Evolutionary conservation across 2,329 filamentous ascomycete species (phyloP), one percentile per base, ranked within the genome.

Genomic region (Sarocladium kiliense): DNA sequence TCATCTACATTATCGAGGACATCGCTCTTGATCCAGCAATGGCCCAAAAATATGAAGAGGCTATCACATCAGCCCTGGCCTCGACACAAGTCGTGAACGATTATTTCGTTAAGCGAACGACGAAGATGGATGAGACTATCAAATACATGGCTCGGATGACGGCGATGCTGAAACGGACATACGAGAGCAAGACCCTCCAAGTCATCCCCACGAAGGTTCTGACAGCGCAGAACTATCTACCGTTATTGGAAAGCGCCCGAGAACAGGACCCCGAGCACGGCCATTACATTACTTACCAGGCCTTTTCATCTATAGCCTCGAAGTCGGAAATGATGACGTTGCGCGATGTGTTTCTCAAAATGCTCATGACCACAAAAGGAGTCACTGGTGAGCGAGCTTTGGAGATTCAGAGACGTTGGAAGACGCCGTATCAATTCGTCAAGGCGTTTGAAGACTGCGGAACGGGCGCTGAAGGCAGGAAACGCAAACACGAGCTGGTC

Each of bases 351-450:
- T 93, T 83, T 61, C 72, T 94, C 25, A 92, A 92, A 69, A 93
- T 94, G 88, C 77, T 94, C 49, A 91, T 94, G 88, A 90, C 87
- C 59, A 89, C 82, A 1, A 80, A 80, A 55, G 87, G 88, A 1
- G 76, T 94, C 12, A 89, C 87, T 1, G 87, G 86, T 2, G 88
- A 92, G 62, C 89, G 88, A 63, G 89, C 89, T 0, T 69, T 92
- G 4, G 88, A 90, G 69, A 90, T 94, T 12, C 89, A 93, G 65
- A 85, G 83, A 61, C 73, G 77, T n/a, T 94, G 89, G 87, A 82
- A 78, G 60, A 93, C 89, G 2, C 89, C 89, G 0, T 75, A 80
- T 57, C 82, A 83, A 1, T 82, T 94, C 53, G 73, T 89, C n/a
- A 81, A 85, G 63, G 88, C 87, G 0, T 91, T 83, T 63, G 80